Percentiles rank a stretch among this genome's conserved stretches.
phyloP scores from a whole-genome alignment of 2,329 filamentous ascomycete species.

The Scolecobasidium constrictum region DNA sequence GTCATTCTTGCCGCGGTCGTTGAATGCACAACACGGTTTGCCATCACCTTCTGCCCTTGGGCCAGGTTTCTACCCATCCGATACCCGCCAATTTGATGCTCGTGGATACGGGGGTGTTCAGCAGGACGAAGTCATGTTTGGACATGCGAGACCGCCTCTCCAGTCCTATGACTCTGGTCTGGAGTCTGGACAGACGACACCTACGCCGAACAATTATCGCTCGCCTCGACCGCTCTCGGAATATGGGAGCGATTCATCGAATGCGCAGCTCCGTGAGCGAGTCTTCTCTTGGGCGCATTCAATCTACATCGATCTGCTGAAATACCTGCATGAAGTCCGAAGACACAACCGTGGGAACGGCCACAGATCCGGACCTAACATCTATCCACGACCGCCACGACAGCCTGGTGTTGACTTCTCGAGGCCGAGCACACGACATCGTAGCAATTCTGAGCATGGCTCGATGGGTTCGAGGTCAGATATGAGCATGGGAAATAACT shows the following conservation, averaged over 20 bases:
- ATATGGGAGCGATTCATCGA: conserved; percentile 29
- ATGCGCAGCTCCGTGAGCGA: conserved; percentile 31
- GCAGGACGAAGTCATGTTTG: not conserved
- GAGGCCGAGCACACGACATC: conserved; percentile 19
- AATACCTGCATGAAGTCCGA: conserved; percentile 34
- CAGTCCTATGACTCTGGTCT: conserved; percentile 1
- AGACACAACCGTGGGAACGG: conserved; percentile 14
- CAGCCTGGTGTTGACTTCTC: conserved; percentile 43
- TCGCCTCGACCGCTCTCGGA: conserved; percentile 16
- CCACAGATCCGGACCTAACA: conserved; percentile 38
- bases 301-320: conserved; percentile 38
- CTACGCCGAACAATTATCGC: conserved; percentile 2
- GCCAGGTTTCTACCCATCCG: not conserved
- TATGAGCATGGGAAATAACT: not conserved
- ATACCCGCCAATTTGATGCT: not conserved
- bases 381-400: conserved; percentile 51
- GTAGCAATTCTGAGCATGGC: conserved; percentile 13
- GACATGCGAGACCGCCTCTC: not conserved
- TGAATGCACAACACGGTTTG: not conserved
- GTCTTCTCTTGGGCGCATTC: conserved; percentile 35
- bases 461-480: not conserved
- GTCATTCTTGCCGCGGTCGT: not conserved
- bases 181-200: conserved; percentile 7
- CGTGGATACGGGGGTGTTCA: not conserved
- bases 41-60: not conserved